Percentiles rank a stretch among this genome's conserved stretches.
Conservation (phyloP, 331 rosid genomes). For the Acacia pycnantha region DNA sequence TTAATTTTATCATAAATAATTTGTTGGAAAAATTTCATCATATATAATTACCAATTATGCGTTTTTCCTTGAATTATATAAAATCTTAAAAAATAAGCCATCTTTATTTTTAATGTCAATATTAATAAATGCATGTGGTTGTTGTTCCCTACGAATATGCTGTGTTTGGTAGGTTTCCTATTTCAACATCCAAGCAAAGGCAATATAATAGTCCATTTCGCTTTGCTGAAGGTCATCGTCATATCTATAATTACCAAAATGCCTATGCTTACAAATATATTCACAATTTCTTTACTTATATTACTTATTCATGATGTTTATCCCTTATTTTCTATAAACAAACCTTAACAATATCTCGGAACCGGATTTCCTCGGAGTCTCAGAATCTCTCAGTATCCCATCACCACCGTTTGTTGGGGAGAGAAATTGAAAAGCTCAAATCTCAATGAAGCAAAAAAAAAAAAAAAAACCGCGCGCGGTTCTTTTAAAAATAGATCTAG, state of each 20-base stretch:
- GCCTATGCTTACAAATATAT: not conserved
- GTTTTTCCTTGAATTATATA: not conserved
- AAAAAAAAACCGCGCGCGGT: too few relatives aligned
- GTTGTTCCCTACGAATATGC: not conserved
- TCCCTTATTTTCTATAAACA: too few relatives aligned
- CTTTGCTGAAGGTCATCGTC: not conserved
- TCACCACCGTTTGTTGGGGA: too few relatives aligned
- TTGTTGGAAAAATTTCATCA: not conserved
- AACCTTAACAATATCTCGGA: too few relatives aligned
- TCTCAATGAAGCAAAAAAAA: too few relatives aligned
- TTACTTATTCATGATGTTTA: too few relatives aligned
- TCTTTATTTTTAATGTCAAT: not conserved
- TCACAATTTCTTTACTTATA: not conserved
- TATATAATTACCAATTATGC: not conserved
- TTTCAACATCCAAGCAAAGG: not conserved
- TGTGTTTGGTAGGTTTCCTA: not conserved
- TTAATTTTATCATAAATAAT: not conserved
- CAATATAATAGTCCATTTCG: not conserved
- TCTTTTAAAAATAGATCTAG: too few relatives aligned
- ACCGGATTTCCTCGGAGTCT: too few relatives aligned
- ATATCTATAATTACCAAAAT: not conserved
- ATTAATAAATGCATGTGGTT: not conserved
- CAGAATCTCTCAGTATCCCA: too few relatives aligned
- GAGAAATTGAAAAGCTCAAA: too few relatives aligned
- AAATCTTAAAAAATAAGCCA: too few relatives aligned